Conservation (phyloP, 768 basidiomycete genomes). For the Tephrocybe rancida region DNA sequence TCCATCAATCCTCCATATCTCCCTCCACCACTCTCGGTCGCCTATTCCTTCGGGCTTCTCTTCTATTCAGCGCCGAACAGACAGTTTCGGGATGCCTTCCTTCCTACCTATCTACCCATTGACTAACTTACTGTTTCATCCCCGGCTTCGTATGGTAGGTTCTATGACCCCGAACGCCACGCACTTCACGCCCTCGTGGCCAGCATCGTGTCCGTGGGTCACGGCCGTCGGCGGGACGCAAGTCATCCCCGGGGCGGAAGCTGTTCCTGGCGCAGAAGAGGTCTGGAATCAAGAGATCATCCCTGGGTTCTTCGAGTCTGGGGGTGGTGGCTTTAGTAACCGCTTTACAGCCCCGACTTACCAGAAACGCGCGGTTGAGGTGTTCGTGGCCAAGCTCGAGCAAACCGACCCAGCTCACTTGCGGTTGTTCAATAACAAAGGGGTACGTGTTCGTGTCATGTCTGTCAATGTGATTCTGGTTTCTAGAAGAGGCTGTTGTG, state of each 20-base stretch:
- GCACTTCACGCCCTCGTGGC: slow-evolving; percentile 49
- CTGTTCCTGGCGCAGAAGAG: slow-evolving; percentile 27
- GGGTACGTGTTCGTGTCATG: slow-evolving; percentile 25
- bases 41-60: background rate
- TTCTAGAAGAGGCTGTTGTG: background rate
- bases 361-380: slow-evolving; percentile 33
- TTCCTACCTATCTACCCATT: background rate
- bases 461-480: too few relatives aligned
- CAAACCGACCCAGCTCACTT: slow-evolving; percentile 27
- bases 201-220: slow-evolving; percentile 43
- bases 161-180: slow-evolving; percentile 33
- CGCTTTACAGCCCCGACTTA: slow-evolving; percentile 43
- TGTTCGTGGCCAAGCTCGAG: slow-evolving; percentile 33
- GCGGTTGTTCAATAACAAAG: slow-evolving; percentile 27
- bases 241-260: slow-evolving; percentile 34
- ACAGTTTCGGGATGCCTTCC: background rate
- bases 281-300: slow-evolving; percentile 31
- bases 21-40: background rate
- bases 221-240: slow-evolving; percentile 51
- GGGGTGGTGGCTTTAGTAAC: slow-evolving; percentile 37
- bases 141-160: slow-evolving; percentile 24
- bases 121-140: background rate
- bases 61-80: background rate
- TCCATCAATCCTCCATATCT: background rate
- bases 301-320: slow-evolving; percentile 34